Base-by-base conservation (phyloP, 2,329 filamentous ascomycete species). In the Exophiala mesophila region DNA sequence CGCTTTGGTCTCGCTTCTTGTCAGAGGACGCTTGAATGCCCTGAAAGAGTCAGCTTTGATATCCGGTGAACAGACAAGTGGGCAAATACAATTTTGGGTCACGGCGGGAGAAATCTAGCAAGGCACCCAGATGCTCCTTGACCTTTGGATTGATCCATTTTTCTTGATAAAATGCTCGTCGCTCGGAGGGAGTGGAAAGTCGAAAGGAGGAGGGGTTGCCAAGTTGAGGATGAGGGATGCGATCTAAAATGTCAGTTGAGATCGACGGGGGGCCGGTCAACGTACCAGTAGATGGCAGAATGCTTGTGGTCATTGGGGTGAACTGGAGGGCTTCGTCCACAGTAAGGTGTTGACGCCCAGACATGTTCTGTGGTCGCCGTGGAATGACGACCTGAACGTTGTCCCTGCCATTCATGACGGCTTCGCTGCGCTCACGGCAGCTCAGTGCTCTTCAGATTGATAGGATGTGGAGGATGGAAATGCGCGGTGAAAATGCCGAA, bases 241-340 rank as follows among this genome's bases (percentile, higher is more conserved):
- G 44, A 37, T 55, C 54, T 52, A 37, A 30, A 12, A 23, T 26
- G 9, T 24, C 26, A n/a, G 29, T 46, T 26, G 42, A 26, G 23
- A 26, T 26, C 12, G 23, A 12, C 23, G 6, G 23, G 12, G 12
- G 12, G 12, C 23, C 23, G 23, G 12, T 26, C 23, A 26, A 6
- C 23, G 23, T 6, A 41, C 68, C 65, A 56, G 70, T 70, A 24
- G 69, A 58, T 15, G 68, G 67, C 24, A 55, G 44, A 24, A 54
- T 26, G 33, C 69, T 62, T 36, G 66, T 71, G n/a, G 68, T 70
- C 63, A 73, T 69, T 19, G 70, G 68, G 29, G 69, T 72, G 54
- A 65, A 73, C 48, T 68, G 65, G 35, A 73, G 57, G 5, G 70
- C 70, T 54, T 70, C 65, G 47, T 70, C 66, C 35, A 72, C 68